These are phyloP conservation scores for Lumnitzera littorea DNA, from an alignment of 345 rosid species.

Conservation along the genomic window DNA sequence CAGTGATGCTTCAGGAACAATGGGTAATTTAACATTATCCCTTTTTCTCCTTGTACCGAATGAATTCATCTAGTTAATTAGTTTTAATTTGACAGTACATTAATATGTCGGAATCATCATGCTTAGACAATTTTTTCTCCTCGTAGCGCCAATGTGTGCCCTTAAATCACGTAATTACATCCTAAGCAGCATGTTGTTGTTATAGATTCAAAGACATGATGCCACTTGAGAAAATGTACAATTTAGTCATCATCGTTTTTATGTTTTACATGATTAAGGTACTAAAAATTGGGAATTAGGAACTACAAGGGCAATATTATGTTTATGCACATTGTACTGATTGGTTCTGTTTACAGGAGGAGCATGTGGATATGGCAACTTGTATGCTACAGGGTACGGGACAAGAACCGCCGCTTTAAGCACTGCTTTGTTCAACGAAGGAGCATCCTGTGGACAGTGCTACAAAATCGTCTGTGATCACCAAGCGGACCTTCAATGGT, in stretches of 20 bases:
- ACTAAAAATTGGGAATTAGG: background rate
- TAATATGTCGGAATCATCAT: too few relatives aligned
- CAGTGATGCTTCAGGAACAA: constrained; percentile 75
- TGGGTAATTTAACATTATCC: constrained; percentile 34
- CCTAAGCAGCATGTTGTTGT: too few relatives aligned
- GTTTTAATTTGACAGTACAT: too few relatives aligned
- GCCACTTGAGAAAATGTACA: too few relatives aligned
- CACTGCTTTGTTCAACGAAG: constrained; percentile 62
- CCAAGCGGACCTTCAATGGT: constrained; percentile 53
- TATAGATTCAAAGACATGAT: too few relatives aligned
- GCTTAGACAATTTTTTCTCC: too few relatives aligned
- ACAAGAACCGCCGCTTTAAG: constrained; percentile 69
- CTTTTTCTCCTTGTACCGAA: background rate
- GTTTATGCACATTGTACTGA: background rate
- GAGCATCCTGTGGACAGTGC: constrained; percentile 78
- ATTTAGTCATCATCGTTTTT: background rate
- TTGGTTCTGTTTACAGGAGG: constrained; percentile 36
- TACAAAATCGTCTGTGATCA: constrained; percentile 55
- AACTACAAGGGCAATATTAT: background rate
- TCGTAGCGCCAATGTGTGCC: too few relatives aligned
- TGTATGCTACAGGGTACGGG: constrained; percentile 61
- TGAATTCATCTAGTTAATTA: too few relatives aligned
- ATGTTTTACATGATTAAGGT: background rate
- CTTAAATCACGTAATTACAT: too few relatives aligned
- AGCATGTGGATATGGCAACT: constrained; percentile 74